Evolutionary conservation across 2,329 filamentous ascomycete species (phyloP).

Genomic region (Calonectria multiphialidica): DNA sequence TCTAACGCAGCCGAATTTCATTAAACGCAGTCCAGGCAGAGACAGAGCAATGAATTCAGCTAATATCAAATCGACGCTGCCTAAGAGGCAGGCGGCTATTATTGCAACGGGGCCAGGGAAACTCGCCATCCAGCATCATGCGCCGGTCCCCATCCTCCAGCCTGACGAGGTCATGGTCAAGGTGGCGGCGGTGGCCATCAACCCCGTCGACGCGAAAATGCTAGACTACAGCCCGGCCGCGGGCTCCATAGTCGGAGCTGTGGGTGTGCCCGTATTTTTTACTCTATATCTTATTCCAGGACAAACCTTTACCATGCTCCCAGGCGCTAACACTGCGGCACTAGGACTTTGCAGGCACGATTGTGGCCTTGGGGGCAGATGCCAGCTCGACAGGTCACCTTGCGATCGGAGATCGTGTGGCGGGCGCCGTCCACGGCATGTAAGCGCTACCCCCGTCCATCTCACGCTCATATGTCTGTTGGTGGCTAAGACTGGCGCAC

Average conservation of each 20-base stretch:
- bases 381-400: not conserved
- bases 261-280: too few species aligned
- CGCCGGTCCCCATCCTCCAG: not conserved
- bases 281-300: too few species aligned
- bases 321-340: too few species aligned
- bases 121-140: not conserved
- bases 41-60: too few species aligned
- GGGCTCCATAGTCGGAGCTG: slow-evolving; percentile 49
- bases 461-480: too few species aligned
- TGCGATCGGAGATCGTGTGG: not conserved
- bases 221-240: slow-evolving; percentile 27
- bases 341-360: slow-evolving; percentile 49
- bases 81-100: not conserved
- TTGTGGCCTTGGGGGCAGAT: not conserved
- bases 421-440: not conserved
- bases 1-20: too few species aligned
- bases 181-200: slow-evolving; percentile 47
- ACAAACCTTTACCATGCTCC: too few species aligned
- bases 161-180: not conserved
- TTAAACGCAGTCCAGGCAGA: too few species aligned
- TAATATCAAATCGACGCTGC: too few species aligned
- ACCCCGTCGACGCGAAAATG: slow-evolving; percentile 53
- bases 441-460: too few species aligned
- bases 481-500: too few species aligned
- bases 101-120: not conserved